Evolutionary conservation across 108 stramenopile species (phyloP).

Genomic region (Epipyxis sp.): DNA sequence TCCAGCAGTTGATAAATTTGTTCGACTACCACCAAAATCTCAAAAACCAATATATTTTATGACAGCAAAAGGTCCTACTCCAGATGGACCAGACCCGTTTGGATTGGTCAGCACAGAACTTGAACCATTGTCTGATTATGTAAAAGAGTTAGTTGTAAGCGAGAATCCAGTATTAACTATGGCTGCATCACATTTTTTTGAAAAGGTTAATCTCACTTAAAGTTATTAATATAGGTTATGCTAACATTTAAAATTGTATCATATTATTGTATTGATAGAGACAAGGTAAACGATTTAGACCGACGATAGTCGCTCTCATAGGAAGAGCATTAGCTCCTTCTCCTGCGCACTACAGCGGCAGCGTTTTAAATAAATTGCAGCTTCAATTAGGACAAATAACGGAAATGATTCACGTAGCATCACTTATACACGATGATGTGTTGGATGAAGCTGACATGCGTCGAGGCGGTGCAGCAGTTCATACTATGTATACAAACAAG

Average conservation of each 20-base stretch:
- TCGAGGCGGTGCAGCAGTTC: conserved; percentile 87
- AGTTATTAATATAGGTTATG: background rate
- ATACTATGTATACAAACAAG: conserved; percentile 97
- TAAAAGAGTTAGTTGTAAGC: conserved; percentile 89
- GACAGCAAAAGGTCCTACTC: background rate
- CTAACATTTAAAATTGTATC: background rate
- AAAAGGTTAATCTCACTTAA: conserved; percentile 38
- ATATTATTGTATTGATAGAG: conserved; percentile 52
- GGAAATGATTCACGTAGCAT: conserved; percentile 97
- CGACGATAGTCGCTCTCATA: conserved; percentile 87
- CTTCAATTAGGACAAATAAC: conserved; percentile 90
- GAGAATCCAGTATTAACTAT: conserved; percentile 88
- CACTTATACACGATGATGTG: conserved; percentile 93
- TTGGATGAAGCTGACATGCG: conserved; percentile 93
- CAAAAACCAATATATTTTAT: background rate
- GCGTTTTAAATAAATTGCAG: conserved; percentile 46
- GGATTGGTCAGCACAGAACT: conserved; percentile 65
- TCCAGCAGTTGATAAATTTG: conserved; percentile 16
- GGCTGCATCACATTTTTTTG: conserved; percentile 96
- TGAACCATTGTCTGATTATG: conserved; percentile 83
- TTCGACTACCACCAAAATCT: background rate
- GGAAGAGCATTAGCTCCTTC: conserved; percentile 56
- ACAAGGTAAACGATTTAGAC: conserved; percentile 91
- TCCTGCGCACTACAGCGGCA: background rate
- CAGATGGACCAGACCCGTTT: conserved; percentile 49